Conservation (phyloP, 805 yeast species). For the Lipomyces yamadae region DNA sequence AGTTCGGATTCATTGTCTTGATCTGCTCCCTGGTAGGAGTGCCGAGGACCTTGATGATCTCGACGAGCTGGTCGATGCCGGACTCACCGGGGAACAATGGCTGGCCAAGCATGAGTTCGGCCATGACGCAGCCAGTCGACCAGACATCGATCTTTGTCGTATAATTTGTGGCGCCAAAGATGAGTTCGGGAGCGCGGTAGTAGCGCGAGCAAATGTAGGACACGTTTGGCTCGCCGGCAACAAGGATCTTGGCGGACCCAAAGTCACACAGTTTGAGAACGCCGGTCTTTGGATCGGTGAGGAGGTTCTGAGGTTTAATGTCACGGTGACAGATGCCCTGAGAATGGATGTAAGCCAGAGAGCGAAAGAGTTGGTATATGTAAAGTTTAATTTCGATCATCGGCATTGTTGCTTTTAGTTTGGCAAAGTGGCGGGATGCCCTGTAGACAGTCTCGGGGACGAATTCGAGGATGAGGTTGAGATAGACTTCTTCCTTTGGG, state of each 20-base stretch:
- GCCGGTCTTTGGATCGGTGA: slow-evolving; percentile 84
- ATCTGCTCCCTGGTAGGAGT: slow-evolving; percentile 94
- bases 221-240: slow-evolving; percentile 91
- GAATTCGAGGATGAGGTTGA: slow-evolving; percentile 86
- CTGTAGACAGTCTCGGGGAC: slow-evolving; percentile 96
- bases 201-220: slow-evolving; percentile 95
- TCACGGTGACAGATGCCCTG: slow-evolving; percentile 84
- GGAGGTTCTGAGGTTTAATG: slow-evolving; percentile 86
- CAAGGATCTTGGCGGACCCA: slow-evolving; percentile 90
- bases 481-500: slow-evolving; percentile 80
- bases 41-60: slow-evolving; percentile 92
- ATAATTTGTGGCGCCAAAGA: slow-evolving; percentile 95
- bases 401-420: slow-evolving; percentile 75
- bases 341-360: slow-evolving; percentile 76
- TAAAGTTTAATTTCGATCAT: slow-evolving; percentile 83
- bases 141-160: slow-evolving; percentile 96
- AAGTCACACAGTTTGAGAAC: slow-evolving; percentile 92
- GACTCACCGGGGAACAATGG: slow-evolving; percentile 98
- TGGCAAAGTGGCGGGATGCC: slow-evolving; percentile 74
- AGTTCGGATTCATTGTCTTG: slow-evolving; percentile 92
- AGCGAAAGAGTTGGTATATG: slow-evolving; percentile 79
- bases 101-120: slow-evolving; percentile 91
- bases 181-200: slow-evolving; percentile 96
- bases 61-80: slow-evolving; percentile 96
- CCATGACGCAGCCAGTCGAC: slow-evolving; percentile 99